Evolutionary conservation across 2,329 filamentous ascomycete genomes (phyloP), one percentile per base, ranked within the genome.

Genomic region (Ceratocystis papillata): DNA sequence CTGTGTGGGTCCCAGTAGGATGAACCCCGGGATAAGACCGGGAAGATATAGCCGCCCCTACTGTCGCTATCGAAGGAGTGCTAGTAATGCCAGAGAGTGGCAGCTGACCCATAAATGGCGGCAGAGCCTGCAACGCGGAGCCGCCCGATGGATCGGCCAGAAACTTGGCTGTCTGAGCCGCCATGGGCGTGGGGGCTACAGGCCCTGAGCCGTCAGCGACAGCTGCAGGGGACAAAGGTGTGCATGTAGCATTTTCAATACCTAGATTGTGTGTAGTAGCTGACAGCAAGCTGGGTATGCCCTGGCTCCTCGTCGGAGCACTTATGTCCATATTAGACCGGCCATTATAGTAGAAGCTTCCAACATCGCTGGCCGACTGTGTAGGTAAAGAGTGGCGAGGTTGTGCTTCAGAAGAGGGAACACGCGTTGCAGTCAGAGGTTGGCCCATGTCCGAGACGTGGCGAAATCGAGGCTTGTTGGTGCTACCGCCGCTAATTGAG

Each of bases 1-100:
- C 53, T 7, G 53, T 59, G 53, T 59, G 53, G 7, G 53, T 59
- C 15, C 53, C 53, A 30, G 53, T 59, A 25, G 25, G 53, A 59
- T 59, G 53, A 17, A 37, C 53, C 3, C 53, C 53, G 28, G 53
- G 53, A 33, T n/a, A 30, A 17, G 53, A 33, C 53, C 53, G 28
- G 6, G 17, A n/a, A 1, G 53, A 30, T 17, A 59, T 5, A 25
- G 25, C 15, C 12, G 12, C 8, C 15, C 17, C 50, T 5, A 25
- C 22, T 25, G 50, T 25, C 50, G 50, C 5, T 22, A 22, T 50
- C 6, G 46, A n/a, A 50, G 46, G 5, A 50, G 8, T 41, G 46
- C 46, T 15, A 22, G n/a, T 0, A 50, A 50, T n/a, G 7, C 46
- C 17, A 22, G 46, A 8, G 46, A 3, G 6, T 50, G 46, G 17